Percentiles rank a stretch among this genome's conserved stretches.
Conservation (phyloP, 305 asterid species). For the Lippia alba region DNA sequence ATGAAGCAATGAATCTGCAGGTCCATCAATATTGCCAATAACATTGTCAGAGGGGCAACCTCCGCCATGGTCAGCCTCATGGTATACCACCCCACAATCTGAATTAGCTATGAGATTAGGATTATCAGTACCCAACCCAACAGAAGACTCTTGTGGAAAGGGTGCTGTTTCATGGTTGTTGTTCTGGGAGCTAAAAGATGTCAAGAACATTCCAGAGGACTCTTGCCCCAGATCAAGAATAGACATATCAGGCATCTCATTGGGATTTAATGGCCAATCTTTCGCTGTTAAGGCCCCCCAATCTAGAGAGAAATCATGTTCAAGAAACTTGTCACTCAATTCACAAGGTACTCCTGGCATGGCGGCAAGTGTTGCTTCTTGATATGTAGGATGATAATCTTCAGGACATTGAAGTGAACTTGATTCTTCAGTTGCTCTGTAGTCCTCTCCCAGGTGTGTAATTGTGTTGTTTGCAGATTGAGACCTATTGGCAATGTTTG, state of each 20-base stretch:
- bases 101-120: conserved; percentile 28
- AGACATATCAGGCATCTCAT: conserved; percentile 67
- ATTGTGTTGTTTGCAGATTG: conserved; percentile 52
- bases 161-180: conserved; percentile 41
- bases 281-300: conserved; percentile 61
- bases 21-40: conserved; percentile 24
- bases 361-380: conserved; percentile 48
- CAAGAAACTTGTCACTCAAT: conserved; percentile 53
- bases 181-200: conserved; percentile 50
- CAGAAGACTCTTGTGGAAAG: conserved; percentile 42
- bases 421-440: conserved; percentile 52
- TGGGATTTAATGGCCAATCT: conserved; percentile 71
- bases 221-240: conserved; percentile 66
- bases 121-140: conserved; percentile 25
- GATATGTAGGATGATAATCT: conserved; percentile 49
- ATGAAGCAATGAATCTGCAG: conserved; percentile 35
- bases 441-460: conserved; percentile 47
- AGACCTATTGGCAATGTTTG: conserved; percentile 57
- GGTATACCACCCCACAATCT: conserved; percentile 37
- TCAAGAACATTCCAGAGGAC: conserved; percentile 54
- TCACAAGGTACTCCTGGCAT: conserved; percentile 56
- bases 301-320: conserved; percentile 56
- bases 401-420: conserved; percentile 50
- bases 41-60: conserved; percentile 51
- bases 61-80: conserved; percentile 51